phyloP scores from a whole-genome alignment of 371 early-diverging fungal species.

The Thermomucor indicae-seudaticae region DNA sequence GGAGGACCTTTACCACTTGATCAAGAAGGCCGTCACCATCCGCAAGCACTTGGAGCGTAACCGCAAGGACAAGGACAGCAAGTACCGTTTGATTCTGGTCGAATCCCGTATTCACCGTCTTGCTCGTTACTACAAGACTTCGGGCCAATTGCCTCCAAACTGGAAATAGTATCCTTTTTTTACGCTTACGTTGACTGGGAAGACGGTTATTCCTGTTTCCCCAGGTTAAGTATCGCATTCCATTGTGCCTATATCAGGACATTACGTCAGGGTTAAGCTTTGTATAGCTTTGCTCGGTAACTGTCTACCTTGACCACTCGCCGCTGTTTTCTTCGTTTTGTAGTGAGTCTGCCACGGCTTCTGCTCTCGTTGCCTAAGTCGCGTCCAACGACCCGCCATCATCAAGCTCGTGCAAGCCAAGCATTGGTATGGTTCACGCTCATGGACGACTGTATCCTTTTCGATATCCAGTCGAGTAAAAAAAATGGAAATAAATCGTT shows the following conservation, averaged over 20 bases:
- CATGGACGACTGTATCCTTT: too few species aligned
- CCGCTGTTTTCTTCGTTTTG: not conserved
- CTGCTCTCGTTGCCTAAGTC: conserved; percentile 43
- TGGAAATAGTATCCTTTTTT: conserved; percentile 80
- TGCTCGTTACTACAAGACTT: conserved; percentile 99
- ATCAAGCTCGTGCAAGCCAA: too few species aligned
- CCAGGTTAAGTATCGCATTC: not conserved
- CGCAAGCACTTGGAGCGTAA: conserved; percentile 99
- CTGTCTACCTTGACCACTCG: conserved; percentile 1
- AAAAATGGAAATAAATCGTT: too few species aligned
- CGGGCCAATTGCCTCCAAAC: conserved; percentile 96
- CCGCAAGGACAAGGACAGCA: conserved; percentile 99
- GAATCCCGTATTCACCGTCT: conserved; percentile 99
- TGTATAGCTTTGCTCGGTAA: not conserved
- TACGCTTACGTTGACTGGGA: not conserved
- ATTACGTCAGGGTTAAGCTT: not conserved
- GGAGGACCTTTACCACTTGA: conserved; percentile 99
- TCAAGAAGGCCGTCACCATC: conserved; percentile 99
- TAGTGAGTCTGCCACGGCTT: conserved; percentile 45
- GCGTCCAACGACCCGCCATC: not conserved
- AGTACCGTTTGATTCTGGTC: conserved; percentile 99
- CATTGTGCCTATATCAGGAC: not conserved
- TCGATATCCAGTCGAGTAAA: too few species aligned
- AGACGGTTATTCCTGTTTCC: not conserved
- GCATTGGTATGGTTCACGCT: too few species aligned